phyloP scores from a whole-genome alignment of 2,329 filamentous ascomycete genomes.

The Aspergillus sp. region DNA sequence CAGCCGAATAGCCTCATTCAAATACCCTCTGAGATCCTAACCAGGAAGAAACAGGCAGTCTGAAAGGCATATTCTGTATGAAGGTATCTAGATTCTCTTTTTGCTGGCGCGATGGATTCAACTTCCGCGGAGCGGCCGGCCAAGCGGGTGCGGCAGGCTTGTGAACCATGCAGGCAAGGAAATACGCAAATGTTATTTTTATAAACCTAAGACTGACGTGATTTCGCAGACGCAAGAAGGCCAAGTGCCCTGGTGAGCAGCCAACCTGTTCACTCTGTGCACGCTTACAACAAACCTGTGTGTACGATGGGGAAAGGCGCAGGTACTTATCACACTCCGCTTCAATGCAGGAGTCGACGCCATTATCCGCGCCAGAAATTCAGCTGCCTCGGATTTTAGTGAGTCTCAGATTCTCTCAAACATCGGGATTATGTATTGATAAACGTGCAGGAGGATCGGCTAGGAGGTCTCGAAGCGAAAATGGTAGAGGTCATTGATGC shows the following conservation, averaged over 20 bases:
- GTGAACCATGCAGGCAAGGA: constrained; percentile 40
- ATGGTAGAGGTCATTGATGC: constrained; percentile 30
- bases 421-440: background rate
- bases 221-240: constrained; percentile 45
- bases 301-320: constrained; percentile 35
- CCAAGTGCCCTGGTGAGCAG: constrained; percentile 46
- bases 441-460: constrained; percentile 23
- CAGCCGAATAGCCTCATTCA: no score
- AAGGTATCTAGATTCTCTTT: no score
- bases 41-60: no score
- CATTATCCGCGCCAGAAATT: constrained; percentile 8
- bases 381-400: constrained; percentile 17
- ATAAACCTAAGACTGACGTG: background rate
- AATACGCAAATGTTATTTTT: background rate
- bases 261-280: constrained; percentile 45
- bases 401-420: background rate
- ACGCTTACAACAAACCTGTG: constrained; percentile 43
- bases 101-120: constrained; percentile 4
- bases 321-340: constrained; percentile 10
- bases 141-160: constrained; percentile 36
- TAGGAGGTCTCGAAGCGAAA: constrained; percentile 28
- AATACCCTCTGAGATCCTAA: no score
- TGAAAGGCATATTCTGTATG: no score
- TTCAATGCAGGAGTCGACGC: constrained; percentile 6
- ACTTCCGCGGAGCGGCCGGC: constrained; percentile 18